These are phyloP conservation scores for Xylaria sp. DNA, from an alignment of 2,329 filamentous ascomycete genomes.

Conservation along the genomic window DNA sequence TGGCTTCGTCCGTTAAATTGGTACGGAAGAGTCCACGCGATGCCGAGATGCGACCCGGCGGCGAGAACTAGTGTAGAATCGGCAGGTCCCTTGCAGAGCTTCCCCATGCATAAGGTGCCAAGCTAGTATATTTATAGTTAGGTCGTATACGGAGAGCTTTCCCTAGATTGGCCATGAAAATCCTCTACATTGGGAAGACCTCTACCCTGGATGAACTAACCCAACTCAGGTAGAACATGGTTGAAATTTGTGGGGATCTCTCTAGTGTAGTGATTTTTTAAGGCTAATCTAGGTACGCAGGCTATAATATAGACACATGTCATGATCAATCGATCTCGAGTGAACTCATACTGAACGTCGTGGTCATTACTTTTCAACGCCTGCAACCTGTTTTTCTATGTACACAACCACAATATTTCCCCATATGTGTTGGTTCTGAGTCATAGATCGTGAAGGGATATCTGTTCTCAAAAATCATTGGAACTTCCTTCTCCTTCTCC, in stretches of 20 bases:
- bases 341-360: constrained; percentile 28
- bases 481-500: constrained; percentile 28
- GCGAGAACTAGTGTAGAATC: constrained; percentile 15
- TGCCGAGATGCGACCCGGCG: neutral
- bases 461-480: constrained; percentile 46
- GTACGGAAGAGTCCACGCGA: constrained; percentile 11
- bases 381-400: constrained; percentile 16
- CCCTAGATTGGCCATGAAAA: neutral
- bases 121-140: neutral
- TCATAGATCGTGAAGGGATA: constrained; percentile 35
- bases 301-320: constrained; percentile 43
- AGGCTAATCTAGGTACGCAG: constrained; percentile 1
- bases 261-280: neutral
- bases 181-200: neutral
- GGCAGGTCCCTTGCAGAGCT: constrained; percentile 33
- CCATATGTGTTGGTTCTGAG: constrained; percentile 30
- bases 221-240: neutral
- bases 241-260: neutral
- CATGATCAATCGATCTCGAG: constrained; percentile 34
- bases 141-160: neutral
- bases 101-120: constrained; percentile 23
- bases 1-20: constrained; percentile 3
- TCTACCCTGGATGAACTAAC: neutral
- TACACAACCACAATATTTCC: constrained; percentile 15
- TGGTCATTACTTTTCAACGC: constrained; percentile 30